Conservation (phyloP, 768 basidiomycete genomes). For the Lactarius trivialis region DNA sequence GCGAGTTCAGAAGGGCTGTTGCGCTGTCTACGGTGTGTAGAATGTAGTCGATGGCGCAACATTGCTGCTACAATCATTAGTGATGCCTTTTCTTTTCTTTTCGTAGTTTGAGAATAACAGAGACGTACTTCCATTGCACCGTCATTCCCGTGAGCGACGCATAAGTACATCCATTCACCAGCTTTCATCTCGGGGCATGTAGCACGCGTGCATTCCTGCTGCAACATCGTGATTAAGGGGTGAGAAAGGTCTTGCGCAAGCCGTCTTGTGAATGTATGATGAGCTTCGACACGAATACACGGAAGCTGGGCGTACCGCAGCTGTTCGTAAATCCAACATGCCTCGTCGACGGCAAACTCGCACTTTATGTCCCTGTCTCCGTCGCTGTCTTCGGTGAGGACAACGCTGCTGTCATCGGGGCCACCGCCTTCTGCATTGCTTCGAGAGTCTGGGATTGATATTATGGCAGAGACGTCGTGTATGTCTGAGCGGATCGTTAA, state of each 20-base stretch:
- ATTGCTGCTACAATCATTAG: constrained; percentile 50
- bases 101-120: background rate
- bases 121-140: constrained; percentile 72
- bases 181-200: constrained; percentile 98
- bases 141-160: constrained; percentile 89
- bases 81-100: background rate
- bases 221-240: constrained; percentile 76
- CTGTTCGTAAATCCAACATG: constrained; percentile 80
- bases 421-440: constrained; percentile 25
- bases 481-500: constrained; percentile 79
- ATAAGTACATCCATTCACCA: constrained; percentile 96
- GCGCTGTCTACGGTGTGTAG: constrained; percentile 90
- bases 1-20: constrained; percentile 84
- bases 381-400: constrained; percentile 31
- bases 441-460: constrained; percentile 55
- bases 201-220: constrained; percentile 78
- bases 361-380: constrained; percentile 32
- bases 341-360: constrained; percentile 65
- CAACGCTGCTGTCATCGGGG: constrained; percentile 4
- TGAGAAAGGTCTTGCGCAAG: constrained; percentile 84
- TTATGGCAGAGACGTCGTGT: constrained; percentile 80
- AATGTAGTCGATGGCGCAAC: constrained; percentile 96
- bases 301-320: constrained; percentile 37
- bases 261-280: constrained; percentile 42
- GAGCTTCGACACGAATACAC: background rate